These are phyloP conservation scores for Teunomyces kruisii DNA, from an alignment of 805 yeast genomes.

Conservation along the genomic window DNA sequence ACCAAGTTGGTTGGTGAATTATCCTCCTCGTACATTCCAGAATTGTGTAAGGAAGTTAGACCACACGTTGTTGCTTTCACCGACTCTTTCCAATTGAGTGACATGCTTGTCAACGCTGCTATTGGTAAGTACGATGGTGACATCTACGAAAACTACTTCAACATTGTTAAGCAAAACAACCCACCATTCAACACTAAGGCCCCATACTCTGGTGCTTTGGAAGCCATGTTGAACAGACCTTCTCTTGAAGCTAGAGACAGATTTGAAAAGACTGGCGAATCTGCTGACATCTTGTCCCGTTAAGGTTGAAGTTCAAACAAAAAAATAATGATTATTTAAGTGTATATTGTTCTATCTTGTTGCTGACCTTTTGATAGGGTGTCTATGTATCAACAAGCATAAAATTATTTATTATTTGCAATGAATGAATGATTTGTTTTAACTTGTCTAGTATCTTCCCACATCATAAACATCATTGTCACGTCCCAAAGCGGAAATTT, in stretches of 20 bases:
- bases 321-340: not conserved
- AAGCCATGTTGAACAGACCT: conserved; percentile 33
- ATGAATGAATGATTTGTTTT: not conserved
- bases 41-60: conserved; percentile 38
- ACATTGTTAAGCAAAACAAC: conserved; percentile 47
- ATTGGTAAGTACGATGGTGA: conserved; percentile 82
- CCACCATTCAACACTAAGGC: conserved; percentile 59
- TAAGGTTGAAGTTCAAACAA: not conserved
- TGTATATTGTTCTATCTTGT: not conserved
- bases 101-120: conserved; percentile 77
- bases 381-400: not conserved
- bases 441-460: no score
- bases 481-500: not conserved
- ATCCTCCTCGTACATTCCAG: conserved; percentile 44
- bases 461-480: not conserved
- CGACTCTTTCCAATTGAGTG: conserved; percentile 81
- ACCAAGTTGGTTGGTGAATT: conserved; percentile 48
- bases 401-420: not conserved
- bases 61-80: conserved; percentile 74
- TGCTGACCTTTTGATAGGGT: not conserved
- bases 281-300: conserved; percentile 22
- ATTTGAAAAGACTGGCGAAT: conserved; percentile 29
- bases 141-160: conserved; percentile 75
- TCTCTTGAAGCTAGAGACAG: conserved; percentile 35
- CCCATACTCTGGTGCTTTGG: conserved; percentile 48